These are phyloP conservation scores for Xerocomus minutiporus DNA, from an alignment of 1,284 basidiomycete genomes.

Conservation along the genomic window DNA sequence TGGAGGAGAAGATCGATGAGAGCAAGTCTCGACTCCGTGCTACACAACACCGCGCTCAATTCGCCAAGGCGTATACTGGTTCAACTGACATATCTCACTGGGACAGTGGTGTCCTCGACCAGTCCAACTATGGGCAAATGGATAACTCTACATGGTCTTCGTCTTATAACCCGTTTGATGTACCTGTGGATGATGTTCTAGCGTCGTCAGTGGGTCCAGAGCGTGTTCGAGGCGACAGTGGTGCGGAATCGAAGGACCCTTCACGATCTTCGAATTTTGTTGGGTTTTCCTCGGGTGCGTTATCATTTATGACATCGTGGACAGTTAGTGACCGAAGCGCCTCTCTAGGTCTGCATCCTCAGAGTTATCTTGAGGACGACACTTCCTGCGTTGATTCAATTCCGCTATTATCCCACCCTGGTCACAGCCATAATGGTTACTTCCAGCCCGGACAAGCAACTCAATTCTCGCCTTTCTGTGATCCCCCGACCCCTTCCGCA, in stretches of 20 bases:
- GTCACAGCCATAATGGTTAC: slow-evolving; percentile 14
- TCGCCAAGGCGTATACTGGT: slow-evolving; percentile 35
- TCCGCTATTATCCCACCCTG: slow-evolving; percentile 13
- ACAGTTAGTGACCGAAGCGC: slow-evolving; percentile 15
- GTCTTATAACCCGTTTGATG: slow-evolving; percentile 33
- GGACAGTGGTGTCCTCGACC: slow-evolving; percentile 5
- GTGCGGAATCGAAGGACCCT: slow-evolving; percentile 9
- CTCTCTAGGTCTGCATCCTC: slow-evolving; percentile 30
- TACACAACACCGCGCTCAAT: slow-evolving; percentile 50
- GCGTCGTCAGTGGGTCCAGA: slow-evolving; percentile 17
- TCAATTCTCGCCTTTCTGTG: slow-evolving; percentile 51
- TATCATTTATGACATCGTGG: slow-evolving; percentile 31
- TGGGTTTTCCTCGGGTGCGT: slow-evolving; percentile 38
- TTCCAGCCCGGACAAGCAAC: slow-evolving; percentile 29
- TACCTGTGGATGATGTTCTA: slow-evolving; percentile 17
- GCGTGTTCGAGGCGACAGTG: slow-evolving; percentile 5
- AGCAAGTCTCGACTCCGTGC: slow-evolving; percentile 51
- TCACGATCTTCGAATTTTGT: slow-evolving; percentile 33
- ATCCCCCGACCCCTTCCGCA: slow-evolving; percentile 41
- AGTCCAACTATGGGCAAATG: slow-evolving; percentile 9
- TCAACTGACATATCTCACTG: slow-evolving; percentile 8
- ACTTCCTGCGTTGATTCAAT: slow-evolving; percentile 27
- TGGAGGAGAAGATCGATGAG: slow-evolving; percentile 53
- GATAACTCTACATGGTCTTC: slow-evolving; percentile 25
- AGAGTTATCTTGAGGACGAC: slow-evolving; percentile 44